Evolutionary conservation across 2,329 filamentous ascomycete genomes (phyloP).

Genomic region (Ceratocystis huliohia): DNA sequence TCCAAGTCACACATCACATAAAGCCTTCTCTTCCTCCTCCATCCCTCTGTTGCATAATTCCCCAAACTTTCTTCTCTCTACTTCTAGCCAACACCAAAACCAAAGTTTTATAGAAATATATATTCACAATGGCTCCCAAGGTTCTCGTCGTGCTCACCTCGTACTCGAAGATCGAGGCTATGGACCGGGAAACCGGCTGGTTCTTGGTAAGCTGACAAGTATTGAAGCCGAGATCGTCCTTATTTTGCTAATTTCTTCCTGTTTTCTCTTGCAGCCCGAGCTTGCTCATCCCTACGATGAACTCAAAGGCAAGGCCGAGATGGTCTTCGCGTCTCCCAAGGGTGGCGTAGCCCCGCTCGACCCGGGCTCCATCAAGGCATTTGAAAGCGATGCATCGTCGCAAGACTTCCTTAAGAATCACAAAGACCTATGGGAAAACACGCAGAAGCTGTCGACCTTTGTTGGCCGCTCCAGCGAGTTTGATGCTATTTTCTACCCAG

Average conservation of each 20-base stretch:
- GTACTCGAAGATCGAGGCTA: constrained; percentile 36
- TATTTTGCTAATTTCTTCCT: background rate
- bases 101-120: background rate
- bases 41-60: too few relatives aligned
- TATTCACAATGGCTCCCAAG: constrained; percentile 39
- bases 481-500: constrained; percentile 48
- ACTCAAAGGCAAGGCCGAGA: constrained; percentile 39
- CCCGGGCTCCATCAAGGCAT: constrained; percentile 42
- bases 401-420: constrained; percentile 44
- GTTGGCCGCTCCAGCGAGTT: constrained; percentile 46
- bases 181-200: constrained; percentile 52
- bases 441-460: constrained; percentile 43
- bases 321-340: constrained; percentile 48
- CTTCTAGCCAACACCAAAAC: background rate
- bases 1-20: background rate
- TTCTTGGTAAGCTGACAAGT: constrained; percentile 43
- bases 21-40: background rate
- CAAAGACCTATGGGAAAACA: constrained; percentile 50
- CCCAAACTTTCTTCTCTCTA: background rate
- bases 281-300: constrained; percentile 52
- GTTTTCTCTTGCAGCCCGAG: constrained; percentile 36
- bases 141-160: constrained; percentile 62
- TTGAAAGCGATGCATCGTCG: constrained; percentile 40
- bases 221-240: background rate
- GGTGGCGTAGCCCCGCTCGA: constrained; percentile 52